A percentile compares a stretch with the other conserved stretches of the same genome.
Conservation (phyloP, 1,139 yeast species). For the Yamadazyma songkhlaensis region DNA sequence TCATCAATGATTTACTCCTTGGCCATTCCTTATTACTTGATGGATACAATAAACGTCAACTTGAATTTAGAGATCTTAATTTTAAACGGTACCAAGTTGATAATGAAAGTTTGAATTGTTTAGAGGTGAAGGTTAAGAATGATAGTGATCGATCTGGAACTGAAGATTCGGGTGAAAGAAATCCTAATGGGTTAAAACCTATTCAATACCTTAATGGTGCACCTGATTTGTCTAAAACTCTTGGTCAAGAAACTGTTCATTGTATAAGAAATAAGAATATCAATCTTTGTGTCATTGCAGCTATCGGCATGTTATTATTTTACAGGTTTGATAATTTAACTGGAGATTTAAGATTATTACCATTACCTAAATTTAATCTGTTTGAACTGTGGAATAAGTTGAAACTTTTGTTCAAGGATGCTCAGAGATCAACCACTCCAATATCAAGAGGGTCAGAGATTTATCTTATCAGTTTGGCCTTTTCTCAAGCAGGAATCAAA, state of each 20-base stretch:
- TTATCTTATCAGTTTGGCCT: background rate
- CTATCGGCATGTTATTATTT: background rate
- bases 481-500: background rate
- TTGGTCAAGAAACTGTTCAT: too few relatives aligned
- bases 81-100: too few relatives aligned
- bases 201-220: too few relatives aligned
- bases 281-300: background rate
- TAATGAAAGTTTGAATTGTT: too few relatives aligned
- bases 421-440: background rate
- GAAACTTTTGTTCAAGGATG: background rate
- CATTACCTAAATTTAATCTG: background rate
- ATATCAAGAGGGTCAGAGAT: background rate
- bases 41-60: background rate
- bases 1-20: background rate
- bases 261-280: slow-evolving; percentile 1
- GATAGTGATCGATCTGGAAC: too few relatives aligned
- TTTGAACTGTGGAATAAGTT: background rate
- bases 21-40: background rate
- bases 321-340: background rate
- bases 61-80: background rate
- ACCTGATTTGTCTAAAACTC: too few relatives aligned
- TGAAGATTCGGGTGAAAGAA: too few relatives aligned
- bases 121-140: too few relatives aligned
- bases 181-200: too few relatives aligned
- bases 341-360: background rate